These are phyloP conservation scores for Ophiorrhiza pumila DNA, from an alignment of 257 asterid species.

Conservation along the genomic window DNA sequence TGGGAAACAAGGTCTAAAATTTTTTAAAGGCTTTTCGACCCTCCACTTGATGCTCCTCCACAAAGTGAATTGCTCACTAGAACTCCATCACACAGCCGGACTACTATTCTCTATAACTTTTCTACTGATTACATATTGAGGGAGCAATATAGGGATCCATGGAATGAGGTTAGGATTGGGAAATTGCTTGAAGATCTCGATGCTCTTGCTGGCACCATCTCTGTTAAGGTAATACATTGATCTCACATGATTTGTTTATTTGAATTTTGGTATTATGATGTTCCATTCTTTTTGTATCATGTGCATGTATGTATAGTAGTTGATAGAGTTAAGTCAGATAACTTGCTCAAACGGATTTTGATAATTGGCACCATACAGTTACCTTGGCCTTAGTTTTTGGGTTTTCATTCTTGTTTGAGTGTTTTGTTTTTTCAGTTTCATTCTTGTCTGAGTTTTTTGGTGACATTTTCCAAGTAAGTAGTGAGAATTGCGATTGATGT, in stretches of 20 bases:
- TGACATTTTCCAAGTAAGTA: too few relatives aligned
- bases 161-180: slow-evolving; percentile 93
- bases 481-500: too few relatives aligned
- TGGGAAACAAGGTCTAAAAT: slow-evolving; percentile 83
- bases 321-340: too few relatives aligned
- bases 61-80: slow-evolving; percentile 64
- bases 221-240: slow-evolving; percentile 54
- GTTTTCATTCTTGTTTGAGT: not conserved
- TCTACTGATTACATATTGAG: slow-evolving; percentile 64
- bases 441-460: not conserved
- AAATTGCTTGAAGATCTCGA: slow-evolving; percentile 95
- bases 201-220: slow-evolving; percentile 90
- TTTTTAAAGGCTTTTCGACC: slow-evolving; percentile 83
- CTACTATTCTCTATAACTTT: slow-evolving; percentile 61
- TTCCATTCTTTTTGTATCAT: not conserved
- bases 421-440: not conserved
- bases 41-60: slow-evolving; percentile 90
- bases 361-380: too few relatives aligned
- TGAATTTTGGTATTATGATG: not conserved
- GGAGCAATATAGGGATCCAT: slow-evolving; percentile 92
- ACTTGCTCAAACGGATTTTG: too few relatives aligned
- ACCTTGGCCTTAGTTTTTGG: not conserved
- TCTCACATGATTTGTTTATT: not conserved
- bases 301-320: too few relatives aligned
- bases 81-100: slow-evolving; percentile 60